A percentile compares a stretch with the other conserved stretches of the same genome.
These are phyloP conservation scores for Neophaeococcomyces mojaviensis DNA, from an alignment of 2,329 filamentous ascomycete species.

Conservation along the genomic window DNA sequence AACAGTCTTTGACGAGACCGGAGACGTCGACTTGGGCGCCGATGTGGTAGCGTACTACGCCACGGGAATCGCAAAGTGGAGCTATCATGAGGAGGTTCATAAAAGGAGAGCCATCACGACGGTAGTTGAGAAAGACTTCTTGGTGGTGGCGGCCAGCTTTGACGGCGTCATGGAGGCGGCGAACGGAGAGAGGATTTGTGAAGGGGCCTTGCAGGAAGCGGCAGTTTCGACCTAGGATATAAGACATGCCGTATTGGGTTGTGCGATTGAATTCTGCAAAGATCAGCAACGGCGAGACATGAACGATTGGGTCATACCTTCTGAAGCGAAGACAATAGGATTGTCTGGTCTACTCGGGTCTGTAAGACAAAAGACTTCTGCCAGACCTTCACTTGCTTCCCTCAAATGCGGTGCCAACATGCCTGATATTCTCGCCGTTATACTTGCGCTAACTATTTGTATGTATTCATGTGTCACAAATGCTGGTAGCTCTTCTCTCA, in stretches of 20 bases:
- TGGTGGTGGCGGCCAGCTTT: conserved; percentile 60
- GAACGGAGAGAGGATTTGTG: conserved; percentile 57
- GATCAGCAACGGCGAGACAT: conserved; percentile 6
- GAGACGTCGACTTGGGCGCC: conserved; percentile 67
- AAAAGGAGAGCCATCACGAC: conserved; percentile 68
- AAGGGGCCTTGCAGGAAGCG: conserved; percentile 69
- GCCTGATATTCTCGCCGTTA: conserved; percentile 60
- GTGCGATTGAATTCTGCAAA: conserved; percentile 61
- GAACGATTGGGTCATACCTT: conserved; percentile 43
- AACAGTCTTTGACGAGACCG: conserved; percentile 58
- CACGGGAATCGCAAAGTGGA: conserved; percentile 61
- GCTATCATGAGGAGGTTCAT: conserved; percentile 72
- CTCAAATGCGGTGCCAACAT: conserved; percentile 56
- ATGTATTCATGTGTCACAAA: conserved; percentile 64
- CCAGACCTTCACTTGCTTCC: conserved; percentile 65
- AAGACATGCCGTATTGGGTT: conserved; percentile 66
- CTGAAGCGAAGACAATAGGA: conserved; percentile 68
- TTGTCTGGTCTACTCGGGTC: conserved; percentile 67
- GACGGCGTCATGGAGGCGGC: conserved; percentile 55
- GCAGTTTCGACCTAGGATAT: conserved; percentile 68
- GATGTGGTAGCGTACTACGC: conserved; percentile 60
- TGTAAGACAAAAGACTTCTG: conserved; percentile 69
- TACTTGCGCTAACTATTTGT: conserved; percentile 61
- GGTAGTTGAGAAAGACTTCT: conserved; percentile 70
- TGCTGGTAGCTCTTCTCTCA: conserved; percentile 61